A percentile compares a stretch with the other conserved stretches of the same genome.
These are phyloP conservation scores for Heritiera littoralis DNA, from an alignment of 345 rosid genomes.

Conservation along the genomic window DNA sequence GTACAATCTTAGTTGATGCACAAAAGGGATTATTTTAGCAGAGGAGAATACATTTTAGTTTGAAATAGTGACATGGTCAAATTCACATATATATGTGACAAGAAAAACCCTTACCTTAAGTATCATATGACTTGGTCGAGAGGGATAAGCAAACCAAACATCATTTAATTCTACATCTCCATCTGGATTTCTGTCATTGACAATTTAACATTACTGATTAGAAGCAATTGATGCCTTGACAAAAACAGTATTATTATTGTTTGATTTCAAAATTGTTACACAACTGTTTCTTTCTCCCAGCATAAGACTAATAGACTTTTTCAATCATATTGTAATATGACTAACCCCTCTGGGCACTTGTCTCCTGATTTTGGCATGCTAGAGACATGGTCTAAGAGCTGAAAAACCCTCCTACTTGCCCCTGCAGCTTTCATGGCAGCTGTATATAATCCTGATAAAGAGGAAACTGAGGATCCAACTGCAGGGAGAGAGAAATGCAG, in stretches of 20 bases:
- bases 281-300: background rate
- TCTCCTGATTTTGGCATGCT: conserved; percentile 79
- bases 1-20: background rate
- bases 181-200: conserved; percentile 61
- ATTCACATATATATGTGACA: background rate
- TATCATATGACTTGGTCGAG: conserved; percentile 87
- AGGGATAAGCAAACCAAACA: conserved; percentile 97
- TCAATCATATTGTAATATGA: conserved; percentile 11
- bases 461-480: conserved; percentile 90
- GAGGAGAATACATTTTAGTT: background rate
- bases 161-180: conserved; percentile 76
- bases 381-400: conserved; percentile 83
- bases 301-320: background rate
- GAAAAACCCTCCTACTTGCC: conserved; percentile 89
- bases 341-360: conserved; percentile 69
- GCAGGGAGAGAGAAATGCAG: conserved; percentile 31
- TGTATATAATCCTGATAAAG: conserved; percentile 78
- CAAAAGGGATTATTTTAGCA: background rate
- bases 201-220: background rate
- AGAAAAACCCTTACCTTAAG: conserved; percentile 58
- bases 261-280: background rate
- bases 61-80: background rate
- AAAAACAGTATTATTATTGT: background rate
- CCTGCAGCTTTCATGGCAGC: conserved; percentile 98
- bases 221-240: background rate